Evolutionary conservation across 2,329 filamentous ascomycete genomes (phyloP).

Genomic region (Ceratocystis ficicola): DNA sequence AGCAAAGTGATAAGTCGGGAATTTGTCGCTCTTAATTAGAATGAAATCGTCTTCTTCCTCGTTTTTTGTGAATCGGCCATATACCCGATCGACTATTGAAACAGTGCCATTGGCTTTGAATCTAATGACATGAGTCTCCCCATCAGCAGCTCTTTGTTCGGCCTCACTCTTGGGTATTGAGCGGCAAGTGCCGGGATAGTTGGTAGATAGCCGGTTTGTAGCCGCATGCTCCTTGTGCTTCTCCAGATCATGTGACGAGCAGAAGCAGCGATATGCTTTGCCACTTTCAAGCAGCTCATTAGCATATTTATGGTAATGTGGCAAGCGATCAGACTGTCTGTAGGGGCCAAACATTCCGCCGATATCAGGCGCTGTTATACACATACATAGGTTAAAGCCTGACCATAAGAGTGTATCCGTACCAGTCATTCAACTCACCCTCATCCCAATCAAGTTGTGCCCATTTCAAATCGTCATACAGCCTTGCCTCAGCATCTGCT

Average conservation of each 20-base stretch:
- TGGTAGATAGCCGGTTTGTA: constrained; percentile 34
- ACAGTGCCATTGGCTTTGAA: constrained; percentile 45
- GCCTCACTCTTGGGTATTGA: constrained; percentile 55
- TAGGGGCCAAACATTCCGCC: constrained; percentile 72
- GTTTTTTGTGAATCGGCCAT: constrained; percentile 51
- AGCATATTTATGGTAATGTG: constrained; percentile 60
- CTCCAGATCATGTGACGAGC: constrained; percentile 58
- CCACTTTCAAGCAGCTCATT: constrained; percentile 55
- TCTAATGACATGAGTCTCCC: constrained; percentile 65
- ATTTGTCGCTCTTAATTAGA: constrained; percentile 79
- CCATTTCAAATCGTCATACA: constrained; percentile 77
- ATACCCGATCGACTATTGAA: constrained; percentile 54
- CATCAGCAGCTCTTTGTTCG: constrained; percentile 52
- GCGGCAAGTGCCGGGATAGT: constrained; percentile 56
- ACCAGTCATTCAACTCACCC: constrained; percentile 36
- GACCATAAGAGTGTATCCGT: background rate
- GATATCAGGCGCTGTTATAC: constrained; percentile 54
- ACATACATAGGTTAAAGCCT: background rate
- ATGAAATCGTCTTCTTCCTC: constrained; percentile 66
- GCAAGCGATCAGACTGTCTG: constrained; percentile 61
- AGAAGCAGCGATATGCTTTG: constrained; percentile 89
- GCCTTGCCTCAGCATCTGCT: constrained; percentile 59
- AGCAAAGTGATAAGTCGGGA: constrained; percentile 91
- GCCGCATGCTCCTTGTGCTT: constrained; percentile 52
- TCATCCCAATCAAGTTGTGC: constrained; percentile 88